Evolutionary conservation across 805 yeast species (phyloP), one percentile per base, ranked within the genome.

Genomic region (Candida odintsovae): DNA sequence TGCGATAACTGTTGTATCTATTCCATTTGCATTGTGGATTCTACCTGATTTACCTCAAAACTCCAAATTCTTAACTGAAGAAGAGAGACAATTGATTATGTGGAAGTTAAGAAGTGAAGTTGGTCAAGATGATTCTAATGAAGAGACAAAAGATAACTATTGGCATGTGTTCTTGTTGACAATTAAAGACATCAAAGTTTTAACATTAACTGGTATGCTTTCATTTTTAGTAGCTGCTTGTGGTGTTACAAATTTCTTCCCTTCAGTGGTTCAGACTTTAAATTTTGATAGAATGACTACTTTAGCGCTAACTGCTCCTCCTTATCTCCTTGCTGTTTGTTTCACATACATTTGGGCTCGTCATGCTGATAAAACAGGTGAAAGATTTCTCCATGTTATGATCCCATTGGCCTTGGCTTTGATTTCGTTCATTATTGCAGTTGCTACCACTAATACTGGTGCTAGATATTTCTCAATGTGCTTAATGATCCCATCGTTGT

Each of bases 401-500:
- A 47, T 61, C 5, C 80, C 82, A 7, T 55, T 75, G 46, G 16
- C 64, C 4, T 45, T 73, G 2, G 61, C 82, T 1, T 56, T 76
- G 52, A 53, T 67, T 3, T 68, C 80, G 2, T 77, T 75, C 52
- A 69, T 75, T 36, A 68, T 78, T n/a, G 67, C 78, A 1, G 77
- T 73, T 21, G 62, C 80, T 2, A 72, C 81, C 0, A 61, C 73
- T 44, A 74, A 76, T 47, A 73, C 76, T 1, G 83, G 78, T 6
- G 82, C 82, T 2, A 64, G 83, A 46, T 78, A 77, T 53, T 75
- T 77, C 51, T 75, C 83, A 19, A 77, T 80, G 82, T 75, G 78
- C 54, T 64, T 77, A 46, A 73, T 79, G 78, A 73, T 79, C 45
- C 79, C 82, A 13, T 71, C 78, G 9, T 61, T 79, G 23, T 76